phyloP scores from a whole-genome alignment of 1,139 yeast species.

The Taphrina flavorubra region DNA sequence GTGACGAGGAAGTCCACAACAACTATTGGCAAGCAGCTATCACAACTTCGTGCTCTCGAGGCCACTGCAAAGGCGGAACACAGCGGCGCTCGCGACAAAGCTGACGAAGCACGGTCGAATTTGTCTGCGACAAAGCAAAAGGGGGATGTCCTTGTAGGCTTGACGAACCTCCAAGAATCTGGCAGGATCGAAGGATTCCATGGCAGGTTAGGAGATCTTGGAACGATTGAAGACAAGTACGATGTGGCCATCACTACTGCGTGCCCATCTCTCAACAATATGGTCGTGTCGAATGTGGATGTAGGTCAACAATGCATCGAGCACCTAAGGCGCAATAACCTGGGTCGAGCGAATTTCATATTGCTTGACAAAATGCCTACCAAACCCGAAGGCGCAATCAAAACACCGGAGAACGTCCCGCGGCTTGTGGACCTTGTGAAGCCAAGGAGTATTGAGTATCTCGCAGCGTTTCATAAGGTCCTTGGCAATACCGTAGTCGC shows the following conservation, averaged over 20 bases:
- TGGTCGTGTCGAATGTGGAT: slow-evolving; percentile 93
- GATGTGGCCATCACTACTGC: slow-evolving; percentile 97
- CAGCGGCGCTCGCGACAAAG: slow-evolving; percentile 63
- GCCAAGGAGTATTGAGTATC: slow-evolving; percentile 69
- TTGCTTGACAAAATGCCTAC: slow-evolving; percentile 74
- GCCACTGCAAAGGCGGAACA: slow-evolving; percentile 62
- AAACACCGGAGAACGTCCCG: slow-evolving; percentile 77
- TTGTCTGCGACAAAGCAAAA: slow-evolving; percentile 67
- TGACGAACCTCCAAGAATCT: slow-evolving; percentile 71
- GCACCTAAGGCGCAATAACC: slow-evolving; percentile 76
- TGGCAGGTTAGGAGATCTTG: slow-evolving; percentile 80
- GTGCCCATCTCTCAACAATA: slow-evolving; percentile 85
- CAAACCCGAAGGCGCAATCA: slow-evolving; percentile 65
- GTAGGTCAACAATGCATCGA: slow-evolving; percentile 92
- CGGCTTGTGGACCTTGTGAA: slow-evolving; percentile 82
- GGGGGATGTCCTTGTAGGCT: slow-evolving; percentile 72
- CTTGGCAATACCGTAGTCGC: slow-evolving; percentile 89
- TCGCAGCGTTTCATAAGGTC: slow-evolving; percentile 88
- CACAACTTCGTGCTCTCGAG: slow-evolving; percentile 58
- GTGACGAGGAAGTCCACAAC: not conserved
- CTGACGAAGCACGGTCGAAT: slow-evolving; percentile 68
- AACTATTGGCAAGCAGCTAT: slow-evolving; percentile 41
- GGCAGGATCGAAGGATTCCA: slow-evolving; percentile 87
- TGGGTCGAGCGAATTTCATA: slow-evolving; percentile 90
- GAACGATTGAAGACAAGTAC: slow-evolving; percentile 81